A percentile compares a stretch with the other conserved stretches of the same genome.
phyloP scores from a whole-genome alignment of 257 asterid genomes.

The Jacaranda mimosifolia region DNA sequence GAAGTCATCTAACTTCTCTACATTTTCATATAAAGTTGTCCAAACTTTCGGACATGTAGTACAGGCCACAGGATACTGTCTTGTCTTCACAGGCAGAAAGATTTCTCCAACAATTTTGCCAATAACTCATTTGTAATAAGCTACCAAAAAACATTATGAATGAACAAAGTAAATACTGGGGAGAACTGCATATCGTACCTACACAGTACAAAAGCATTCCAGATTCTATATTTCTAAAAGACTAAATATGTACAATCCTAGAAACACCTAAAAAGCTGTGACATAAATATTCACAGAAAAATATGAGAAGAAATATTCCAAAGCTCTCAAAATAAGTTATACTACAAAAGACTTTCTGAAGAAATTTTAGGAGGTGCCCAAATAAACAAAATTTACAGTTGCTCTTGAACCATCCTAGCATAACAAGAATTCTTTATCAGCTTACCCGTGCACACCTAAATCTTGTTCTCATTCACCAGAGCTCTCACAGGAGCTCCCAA shows the following conservation, averaged over 20 bases:
- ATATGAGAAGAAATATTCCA: constrained; percentile 26
- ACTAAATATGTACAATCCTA: constrained; percentile 21
- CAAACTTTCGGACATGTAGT: no score
- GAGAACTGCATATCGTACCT: not conserved
- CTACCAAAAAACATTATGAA: not conserved
- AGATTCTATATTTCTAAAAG: not conserved
- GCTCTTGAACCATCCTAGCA: constrained; percentile 44
- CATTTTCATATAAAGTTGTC: not conserved
- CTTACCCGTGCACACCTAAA: constrained; percentile 52
- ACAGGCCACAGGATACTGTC: not conserved
- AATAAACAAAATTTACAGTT: constrained; percentile 51
- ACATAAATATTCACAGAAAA: constrained; percentile 27
- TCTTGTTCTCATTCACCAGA: constrained; percentile 63
- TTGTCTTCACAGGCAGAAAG: not conserved
- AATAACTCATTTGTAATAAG: not conserved
- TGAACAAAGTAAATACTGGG: not conserved
- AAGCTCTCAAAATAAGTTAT: constrained; percentile 31
- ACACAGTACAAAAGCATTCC: not conserved
- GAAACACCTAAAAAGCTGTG: not conserved
- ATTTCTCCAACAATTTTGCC: not conserved
- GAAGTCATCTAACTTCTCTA: not conserved
- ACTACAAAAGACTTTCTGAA: constrained; percentile 37
- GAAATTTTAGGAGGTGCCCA: constrained; percentile 29
- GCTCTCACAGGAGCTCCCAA: constrained; percentile 90
- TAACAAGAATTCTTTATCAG: constrained; percentile 52